Conservation (phyloP, 495 filamentous ascomycete species). For the Daldinia grandis region DNA sequence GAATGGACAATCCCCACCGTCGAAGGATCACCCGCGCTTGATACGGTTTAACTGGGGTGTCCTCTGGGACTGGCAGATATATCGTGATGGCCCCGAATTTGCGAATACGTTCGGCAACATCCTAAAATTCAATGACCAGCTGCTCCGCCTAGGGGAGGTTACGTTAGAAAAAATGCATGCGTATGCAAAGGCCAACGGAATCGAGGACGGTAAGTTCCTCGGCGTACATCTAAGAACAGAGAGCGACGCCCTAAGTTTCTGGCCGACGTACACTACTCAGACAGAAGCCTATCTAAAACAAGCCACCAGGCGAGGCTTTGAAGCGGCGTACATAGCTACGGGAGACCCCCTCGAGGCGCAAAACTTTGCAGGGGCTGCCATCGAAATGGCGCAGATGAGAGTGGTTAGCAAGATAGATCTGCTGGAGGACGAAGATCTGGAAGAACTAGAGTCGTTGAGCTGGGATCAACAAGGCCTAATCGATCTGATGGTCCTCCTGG, state of each 20-base stretch:
- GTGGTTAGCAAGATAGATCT: slow-evolving; percentile 52
- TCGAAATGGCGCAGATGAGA: slow-evolving; percentile 44
- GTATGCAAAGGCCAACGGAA: slow-evolving; percentile 40
- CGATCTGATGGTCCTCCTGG: slow-evolving; percentile 53
- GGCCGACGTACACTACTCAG: slow-evolving; percentile 55
- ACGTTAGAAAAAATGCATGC: slow-evolving; percentile 47
- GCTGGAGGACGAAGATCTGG: slow-evolving; percentile 45
- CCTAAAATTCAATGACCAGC: slow-evolving; percentile 49
- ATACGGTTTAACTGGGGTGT: slow-evolving; percentile 59
- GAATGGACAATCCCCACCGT: slow-evolving; percentile 40
- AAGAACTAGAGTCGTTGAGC: slow-evolving; percentile 48
- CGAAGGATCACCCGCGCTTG: slow-evolving; percentile 46
- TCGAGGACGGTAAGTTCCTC: slow-evolving; percentile 42
- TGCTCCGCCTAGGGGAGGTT: slow-evolving; percentile 47
- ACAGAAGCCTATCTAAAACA: slow-evolving; percentile 49
- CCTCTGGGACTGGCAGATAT: slow-evolving; percentile 57
- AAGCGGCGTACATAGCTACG: slow-evolving; percentile 54
- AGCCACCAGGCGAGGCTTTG: slow-evolving; percentile 43
- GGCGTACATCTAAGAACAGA: slow-evolving; percentile 56
- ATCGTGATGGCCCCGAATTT: slow-evolving; percentile 56
- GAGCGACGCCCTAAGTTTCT: slow-evolving; percentile 53
- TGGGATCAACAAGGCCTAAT: slow-evolving; percentile 59
- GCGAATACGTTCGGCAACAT: slow-evolving; percentile 52
- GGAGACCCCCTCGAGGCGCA: slow-evolving; percentile 53
- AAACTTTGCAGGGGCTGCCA: slow-evolving; percentile 46